A percentile compares a stretch with the other conserved stretches of the same genome.
Evolutionary conservation across 2,329 filamentous ascomycete genomes (phyloP).

Genomic region (Colletotrichum melonis): DNA sequence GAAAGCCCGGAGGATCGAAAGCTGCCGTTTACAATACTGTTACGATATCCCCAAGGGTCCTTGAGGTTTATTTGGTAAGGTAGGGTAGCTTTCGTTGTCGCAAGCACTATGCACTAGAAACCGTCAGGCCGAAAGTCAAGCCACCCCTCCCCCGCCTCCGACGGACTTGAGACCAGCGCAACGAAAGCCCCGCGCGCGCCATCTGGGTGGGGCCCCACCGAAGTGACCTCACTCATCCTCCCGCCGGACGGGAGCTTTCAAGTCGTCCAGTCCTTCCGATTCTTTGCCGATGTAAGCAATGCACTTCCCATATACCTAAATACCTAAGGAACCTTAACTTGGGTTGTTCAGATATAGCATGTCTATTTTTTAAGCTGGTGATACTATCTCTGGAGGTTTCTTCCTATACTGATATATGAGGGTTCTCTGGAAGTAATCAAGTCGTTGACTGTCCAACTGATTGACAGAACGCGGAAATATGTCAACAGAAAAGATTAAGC

Average conservation of each 20-base stretch:
- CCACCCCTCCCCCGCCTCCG: conserved; percentile 30
- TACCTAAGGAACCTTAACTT: background rate
- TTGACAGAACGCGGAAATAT: too few species aligned
- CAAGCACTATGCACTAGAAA: background rate
- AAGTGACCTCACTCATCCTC: conserved; percentile 32
- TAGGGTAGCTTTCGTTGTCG: background rate
- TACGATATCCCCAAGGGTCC: background rate
- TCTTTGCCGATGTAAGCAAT: background rate
- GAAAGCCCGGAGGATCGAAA: background rate
- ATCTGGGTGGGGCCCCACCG: conserved; percentile 18
- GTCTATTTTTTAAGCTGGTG: too few species aligned
- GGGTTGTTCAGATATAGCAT: background rate
- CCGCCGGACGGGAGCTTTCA: conserved; percentile 4
- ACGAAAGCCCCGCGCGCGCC: conserved; percentile 12
- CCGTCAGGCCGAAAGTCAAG: conserved; percentile 23
- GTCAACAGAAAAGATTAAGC: too few species aligned
- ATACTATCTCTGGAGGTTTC: too few species aligned
- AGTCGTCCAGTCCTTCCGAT: background rate
- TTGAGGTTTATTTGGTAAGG: background rate
- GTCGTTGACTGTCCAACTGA: too few species aligned
- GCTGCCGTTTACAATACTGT: background rate
- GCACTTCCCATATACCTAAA: too few species aligned
- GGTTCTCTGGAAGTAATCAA: too few species aligned
- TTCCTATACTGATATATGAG: too few species aligned
- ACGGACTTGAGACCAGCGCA: conserved; percentile 8